phyloP scores from a whole-genome alignment of 2,329 filamentous ascomycete genomes.

The Thelonectria rubi region DNA sequence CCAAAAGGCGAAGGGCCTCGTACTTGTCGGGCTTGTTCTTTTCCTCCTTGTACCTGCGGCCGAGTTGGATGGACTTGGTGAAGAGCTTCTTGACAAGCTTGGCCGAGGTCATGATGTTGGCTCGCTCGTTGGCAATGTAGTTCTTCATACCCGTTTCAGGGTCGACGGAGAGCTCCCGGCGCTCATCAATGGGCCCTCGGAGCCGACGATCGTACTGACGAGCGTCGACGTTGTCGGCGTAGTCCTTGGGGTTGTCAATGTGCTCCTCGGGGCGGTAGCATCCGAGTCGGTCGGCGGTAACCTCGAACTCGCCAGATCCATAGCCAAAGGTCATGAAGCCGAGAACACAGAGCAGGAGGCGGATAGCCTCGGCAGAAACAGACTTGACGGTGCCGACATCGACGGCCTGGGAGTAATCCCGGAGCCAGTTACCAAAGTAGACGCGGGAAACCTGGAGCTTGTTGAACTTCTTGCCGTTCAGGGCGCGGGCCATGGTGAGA shows the following conservation, averaged over 20 bases:
- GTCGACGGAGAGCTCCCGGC: conserved; percentile 81
- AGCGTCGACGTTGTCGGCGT: conserved; percentile 88
- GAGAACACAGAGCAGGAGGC: conserved; percentile 86
- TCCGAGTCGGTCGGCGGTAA: conserved; percentile 82
- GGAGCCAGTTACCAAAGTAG: conserved; percentile 97
- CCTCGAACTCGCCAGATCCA: conserved; percentile 84
- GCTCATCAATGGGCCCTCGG: conserved; percentile 82
- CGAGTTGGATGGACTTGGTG: conserved; percentile 78
- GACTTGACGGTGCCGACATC: conserved; percentile 92
- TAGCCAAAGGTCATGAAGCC: conserved; percentile 91
- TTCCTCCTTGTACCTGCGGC: conserved; percentile 70
- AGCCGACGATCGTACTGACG: conserved; percentile 82
- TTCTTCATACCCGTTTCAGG: conserved; percentile 83
- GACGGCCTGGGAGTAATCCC: conserved; percentile 92
- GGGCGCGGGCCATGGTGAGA: conserved; percentile 65
- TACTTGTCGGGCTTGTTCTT: conserved; percentile 77
- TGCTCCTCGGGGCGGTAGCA: conserved; percentile 82
- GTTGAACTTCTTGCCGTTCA: conserved; percentile 79
- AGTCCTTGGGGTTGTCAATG: conserved; percentile 84
- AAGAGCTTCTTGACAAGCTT: conserved; percentile 80
- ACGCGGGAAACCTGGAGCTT: conserved; percentile 89
- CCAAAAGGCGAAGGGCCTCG: conserved; percentile 85
- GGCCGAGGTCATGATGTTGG: conserved; percentile 83
- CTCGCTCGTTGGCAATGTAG: conserved; percentile 88
- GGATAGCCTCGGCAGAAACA: conserved; percentile 89